These are phyloP conservation scores for Mortierella sp. DNA, from an alignment of 371 early-diverging fungal species.

Conservation along the genomic window DNA sequence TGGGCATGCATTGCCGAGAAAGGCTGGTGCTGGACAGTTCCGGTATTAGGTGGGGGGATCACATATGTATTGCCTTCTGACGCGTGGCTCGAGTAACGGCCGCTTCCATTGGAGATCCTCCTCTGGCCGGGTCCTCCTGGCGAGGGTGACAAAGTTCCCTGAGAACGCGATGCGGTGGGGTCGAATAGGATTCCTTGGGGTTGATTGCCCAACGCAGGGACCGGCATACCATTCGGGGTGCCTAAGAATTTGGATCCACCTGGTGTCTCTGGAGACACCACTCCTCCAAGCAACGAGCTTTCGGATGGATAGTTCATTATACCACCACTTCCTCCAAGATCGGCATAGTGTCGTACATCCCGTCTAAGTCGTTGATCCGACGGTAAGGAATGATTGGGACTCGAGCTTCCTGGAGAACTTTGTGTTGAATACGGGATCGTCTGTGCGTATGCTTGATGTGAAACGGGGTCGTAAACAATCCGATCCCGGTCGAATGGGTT, in stretches of 20 bases:
- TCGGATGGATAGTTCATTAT: slow-evolving; percentile 22
- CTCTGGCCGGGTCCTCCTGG: slow-evolving; percentile 18
- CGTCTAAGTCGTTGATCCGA: slow-evolving; percentile 23
- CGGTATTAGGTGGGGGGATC: slow-evolving; percentile 27
- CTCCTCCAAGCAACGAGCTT: background rate
- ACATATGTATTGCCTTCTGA: slow-evolving; percentile 29
- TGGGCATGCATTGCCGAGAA: slow-evolving; percentile 29
- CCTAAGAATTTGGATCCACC: slow-evolving; percentile 18
- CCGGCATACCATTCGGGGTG: slow-evolving; percentile 32
- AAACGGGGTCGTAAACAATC: slow-evolving; percentile 36
- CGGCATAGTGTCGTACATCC: slow-evolving; percentile 40
- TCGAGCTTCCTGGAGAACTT: slow-evolving; percentile 47
- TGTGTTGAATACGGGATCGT: slow-evolving; percentile 36
- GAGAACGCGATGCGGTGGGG: slow-evolving; percentile 27
- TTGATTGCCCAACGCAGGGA: slow-evolving; percentile 23
- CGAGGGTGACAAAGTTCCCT: slow-evolving; percentile 34
- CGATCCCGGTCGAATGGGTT: slow-evolving; percentile 52
- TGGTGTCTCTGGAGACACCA: slow-evolving; percentile 37
- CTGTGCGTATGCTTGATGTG: slow-evolving; percentile 45
- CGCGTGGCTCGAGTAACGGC: slow-evolving; percentile 22
- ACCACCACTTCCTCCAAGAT: slow-evolving; percentile 26
- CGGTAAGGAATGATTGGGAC: slow-evolving; percentile 35
- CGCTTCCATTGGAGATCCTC: slow-evolving; percentile 32
- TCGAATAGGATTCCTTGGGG: slow-evolving; percentile 44
- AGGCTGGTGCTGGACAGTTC: slow-evolving; percentile 27